These are phyloP conservation scores for Jamesozyma rosinii DNA, from an alignment of 805 yeast genomes.

Conservation along the genomic window DNA sequence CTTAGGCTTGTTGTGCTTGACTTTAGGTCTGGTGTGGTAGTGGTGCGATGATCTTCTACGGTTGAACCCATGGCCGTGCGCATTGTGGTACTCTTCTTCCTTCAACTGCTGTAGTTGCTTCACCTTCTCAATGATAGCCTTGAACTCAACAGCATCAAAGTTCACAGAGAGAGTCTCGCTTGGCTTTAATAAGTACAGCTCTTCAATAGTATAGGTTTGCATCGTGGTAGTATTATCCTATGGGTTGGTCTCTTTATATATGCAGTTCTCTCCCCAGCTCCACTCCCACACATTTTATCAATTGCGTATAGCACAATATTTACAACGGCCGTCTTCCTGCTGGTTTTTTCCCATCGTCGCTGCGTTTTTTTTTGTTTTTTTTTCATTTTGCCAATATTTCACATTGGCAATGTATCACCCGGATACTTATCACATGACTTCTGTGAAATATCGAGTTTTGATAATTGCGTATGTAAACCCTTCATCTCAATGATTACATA, in stretches of 20 bases:
- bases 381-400: too few relatives aligned
- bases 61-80: conserved; percentile 34
- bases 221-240: too few relatives aligned
- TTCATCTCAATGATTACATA: too few relatives aligned
- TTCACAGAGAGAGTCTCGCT: conserved; percentile 53
- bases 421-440: too few relatives aligned
- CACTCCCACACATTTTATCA: too few relatives aligned
- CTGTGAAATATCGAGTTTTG: too few relatives aligned
- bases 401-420: too few relatives aligned
- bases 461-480: too few relatives aligned
- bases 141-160: conserved; percentile 55
- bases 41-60: conserved; percentile 57
- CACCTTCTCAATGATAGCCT: conserved; percentile 57
- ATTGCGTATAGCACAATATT: too few relatives aligned
- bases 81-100: conserved; percentile 28
- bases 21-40: conserved; percentile 39
- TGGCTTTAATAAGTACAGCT: conserved; percentile 49
- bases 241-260: too few relatives aligned
- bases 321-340: too few relatives aligned
- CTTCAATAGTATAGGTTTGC: conserved; percentile 53
- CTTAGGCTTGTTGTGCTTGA: conserved; percentile 47
- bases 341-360: background rate
- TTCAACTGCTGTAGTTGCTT: conserved; percentile 36
- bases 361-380: background rate
- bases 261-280: too few relatives aligned